Evolutionary conservation across 371 early-diverging fungal genomes (phyloP).

Genomic region (Blastocladiella emersonii): DNA sequence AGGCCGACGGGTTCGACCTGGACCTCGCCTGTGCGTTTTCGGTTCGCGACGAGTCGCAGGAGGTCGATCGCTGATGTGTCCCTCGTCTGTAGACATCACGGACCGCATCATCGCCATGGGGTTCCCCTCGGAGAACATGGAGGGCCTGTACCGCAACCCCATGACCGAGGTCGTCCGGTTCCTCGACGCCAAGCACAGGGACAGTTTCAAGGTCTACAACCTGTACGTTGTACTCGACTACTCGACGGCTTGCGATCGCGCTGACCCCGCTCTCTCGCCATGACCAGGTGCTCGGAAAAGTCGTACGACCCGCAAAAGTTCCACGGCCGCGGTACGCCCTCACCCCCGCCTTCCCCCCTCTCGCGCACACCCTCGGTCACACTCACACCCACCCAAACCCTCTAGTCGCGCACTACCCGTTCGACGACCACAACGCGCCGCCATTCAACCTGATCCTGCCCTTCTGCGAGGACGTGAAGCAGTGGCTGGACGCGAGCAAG

Average conservation of each 20-base stretch:
- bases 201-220: conserved; percentile 53
- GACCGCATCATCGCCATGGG: conserved; percentile 53
- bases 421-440: conserved; percentile 54
- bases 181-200: conserved; percentile 36
- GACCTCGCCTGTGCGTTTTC: conserved; percentile 41
- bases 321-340: conserved; percentile 11
- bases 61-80: neutral
- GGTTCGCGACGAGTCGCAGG: neutral
- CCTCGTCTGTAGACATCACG: conserved; percentile 35
- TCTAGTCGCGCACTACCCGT: conserved; percentile 36
- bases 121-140: conserved; percentile 44
- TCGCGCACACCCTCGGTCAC: neutral
- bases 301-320: conserved; percentile 13
- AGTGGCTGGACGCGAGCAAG: conserved; percentile 29
- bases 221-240: conserved; percentile 24
- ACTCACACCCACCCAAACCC: neutral
- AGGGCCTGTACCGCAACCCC: conserved; percentile 48
- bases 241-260: neutral
- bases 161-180: conserved; percentile 46
- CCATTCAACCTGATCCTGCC: conserved; percentile 34
- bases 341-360: neutral
- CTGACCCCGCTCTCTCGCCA: neutral
- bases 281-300: conserved; percentile 17
- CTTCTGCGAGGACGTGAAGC: conserved; percentile 41
- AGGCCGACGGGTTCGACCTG: conserved; percentile 37